phyloP scores from a whole-genome alignment of 2,329 filamentous ascomycete genomes.

The Chaetomiaceae sp. region DNA sequence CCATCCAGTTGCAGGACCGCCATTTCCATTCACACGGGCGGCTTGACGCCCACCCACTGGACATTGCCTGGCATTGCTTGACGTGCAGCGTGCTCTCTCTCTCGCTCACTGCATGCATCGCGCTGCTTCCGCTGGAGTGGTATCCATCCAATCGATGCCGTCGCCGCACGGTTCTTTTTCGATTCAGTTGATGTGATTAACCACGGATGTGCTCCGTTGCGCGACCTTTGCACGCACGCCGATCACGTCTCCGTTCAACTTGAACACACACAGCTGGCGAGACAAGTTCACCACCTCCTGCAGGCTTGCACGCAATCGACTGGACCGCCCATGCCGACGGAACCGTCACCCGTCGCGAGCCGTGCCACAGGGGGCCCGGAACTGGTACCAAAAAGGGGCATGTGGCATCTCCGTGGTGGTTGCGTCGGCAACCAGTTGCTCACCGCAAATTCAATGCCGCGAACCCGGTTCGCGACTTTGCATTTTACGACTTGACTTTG shows the following conservation, averaged over 20 bases:
- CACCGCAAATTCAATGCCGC: conserved; percentile 6
- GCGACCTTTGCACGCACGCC: no score
- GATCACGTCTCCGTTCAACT: no score
- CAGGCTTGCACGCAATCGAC: no score
- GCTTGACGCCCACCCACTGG: not conserved
- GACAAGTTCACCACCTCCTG: no score
- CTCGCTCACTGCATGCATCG: not conserved
- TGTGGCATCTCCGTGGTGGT: not conserved
- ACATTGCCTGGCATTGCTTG: not conserved
- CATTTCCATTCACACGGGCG: not conserved
- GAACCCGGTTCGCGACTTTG: not conserved
- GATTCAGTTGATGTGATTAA: no score
- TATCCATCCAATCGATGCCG: not conserved
- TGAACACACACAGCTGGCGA: no score
- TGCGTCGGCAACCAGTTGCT: no score
- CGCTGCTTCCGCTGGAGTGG: not conserved
- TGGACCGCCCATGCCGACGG: no score
- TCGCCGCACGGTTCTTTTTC: no score
- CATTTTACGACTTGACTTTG: not conserved
- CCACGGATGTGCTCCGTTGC: no score
- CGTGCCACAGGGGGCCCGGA: not conserved
- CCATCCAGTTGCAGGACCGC: not conserved
- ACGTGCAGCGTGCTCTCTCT: not conserved
- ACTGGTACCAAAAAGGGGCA: conserved; percentile 1
- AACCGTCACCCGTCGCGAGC: not conserved